These are phyloP conservation scores for Cyphellophora europaea DNA, from an alignment of 2,329 filamentous ascomycete species.

Conservation along the genomic window DNA sequence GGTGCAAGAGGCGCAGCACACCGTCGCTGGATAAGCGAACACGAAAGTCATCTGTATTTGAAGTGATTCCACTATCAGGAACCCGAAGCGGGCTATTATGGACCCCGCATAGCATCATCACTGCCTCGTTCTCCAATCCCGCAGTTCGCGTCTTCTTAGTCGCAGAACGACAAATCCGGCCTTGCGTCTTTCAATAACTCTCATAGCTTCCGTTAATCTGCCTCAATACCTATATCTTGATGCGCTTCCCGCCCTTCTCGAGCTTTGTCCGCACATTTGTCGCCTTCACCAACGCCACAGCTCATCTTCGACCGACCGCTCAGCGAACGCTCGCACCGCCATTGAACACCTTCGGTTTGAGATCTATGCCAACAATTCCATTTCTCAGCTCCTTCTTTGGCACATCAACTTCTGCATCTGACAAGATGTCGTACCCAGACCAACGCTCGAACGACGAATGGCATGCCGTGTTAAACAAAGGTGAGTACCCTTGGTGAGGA, in stretches of 20 bases:
- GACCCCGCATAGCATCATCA: not conserved
- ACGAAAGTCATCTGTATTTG: no score
- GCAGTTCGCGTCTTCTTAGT: not conserved
- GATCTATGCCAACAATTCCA: slow-evolving; percentile 68
- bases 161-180: no score
- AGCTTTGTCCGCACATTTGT: slow-evolving; percentile 39
- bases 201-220: no score
- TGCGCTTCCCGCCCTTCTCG: slow-evolving; percentile 41
- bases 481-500: slow-evolving; percentile 47
- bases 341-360: slow-evolving; percentile 11
- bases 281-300: slow-evolving; percentile 36
- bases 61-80: not conserved
- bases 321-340: slow-evolving; percentile 23
- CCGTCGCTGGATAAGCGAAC: no score
- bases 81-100: not conserved
- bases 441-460: slow-evolving; percentile 76
- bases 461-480: slow-evolving; percentile 70
- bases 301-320: slow-evolving; percentile 16
- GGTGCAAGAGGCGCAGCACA: no score
- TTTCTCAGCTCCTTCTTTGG: slow-evolving; percentile 70
- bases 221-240: slow-evolving; percentile 19
- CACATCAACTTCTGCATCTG: slow-evolving; percentile 42
- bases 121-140: slow-evolving; percentile 1
- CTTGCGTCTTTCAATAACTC: no score
- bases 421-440: slow-evolving; percentile 58